phyloP scores from a whole-genome alignment of 495 filamentous ascomycete species.

The Penicillium arizonense region DNA sequence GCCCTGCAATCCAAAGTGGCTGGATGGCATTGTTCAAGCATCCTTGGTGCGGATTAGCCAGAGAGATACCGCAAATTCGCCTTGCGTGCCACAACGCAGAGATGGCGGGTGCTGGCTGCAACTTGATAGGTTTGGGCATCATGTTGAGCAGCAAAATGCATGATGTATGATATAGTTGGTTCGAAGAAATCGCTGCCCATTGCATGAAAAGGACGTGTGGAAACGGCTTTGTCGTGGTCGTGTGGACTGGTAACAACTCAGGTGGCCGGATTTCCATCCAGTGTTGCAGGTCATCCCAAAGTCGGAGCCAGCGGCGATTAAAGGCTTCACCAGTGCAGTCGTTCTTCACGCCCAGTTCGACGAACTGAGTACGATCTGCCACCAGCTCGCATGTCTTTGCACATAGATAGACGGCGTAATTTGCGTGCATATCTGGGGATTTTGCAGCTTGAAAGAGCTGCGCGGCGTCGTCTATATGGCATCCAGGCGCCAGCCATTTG shows the following conservation, averaged over 20 bases:
- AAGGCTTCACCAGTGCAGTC: slow-evolving; percentile 26
- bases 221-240: slow-evolving; percentile 34
- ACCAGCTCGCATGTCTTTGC: slow-evolving; percentile 41
- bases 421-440: slow-evolving; percentile 41
- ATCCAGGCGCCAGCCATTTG: slow-evolving; percentile 39
- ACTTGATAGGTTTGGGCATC: slow-evolving; percentile 32
- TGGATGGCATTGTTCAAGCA: slow-evolving; percentile 50
- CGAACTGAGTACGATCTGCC: slow-evolving; percentile 35
- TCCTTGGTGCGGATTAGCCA: slow-evolving; percentile 45
- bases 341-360: slow-evolving; percentile 34
- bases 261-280: slow-evolving; percentile 40
- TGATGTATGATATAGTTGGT: slow-evolving; percentile 48
- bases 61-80: slow-evolving; percentile 47
- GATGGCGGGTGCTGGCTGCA: slow-evolving; percentile 20
- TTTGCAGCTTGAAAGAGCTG: slow-evolving; percentile 26
- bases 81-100: slow-evolving; percentile 47
- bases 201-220: slow-evolving; percentile 44
- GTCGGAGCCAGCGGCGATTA: slow-evolving; percentile 29
- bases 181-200: slow-evolving; percentile 49
- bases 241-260: slow-evolving; percentile 39
- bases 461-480: slow-evolving; percentile 27
- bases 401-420: slow-evolving; percentile 48
- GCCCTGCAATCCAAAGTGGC: slow-evolving; percentile 49
- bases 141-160: slow-evolving; percentile 44
- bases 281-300: slow-evolving; percentile 44